Percentiles rank a stretch among this genome's conserved stretches.
Conservation (phyloP, 345 rosid species). For the thale cress (Arabidopsis thaliana) region DNA sequence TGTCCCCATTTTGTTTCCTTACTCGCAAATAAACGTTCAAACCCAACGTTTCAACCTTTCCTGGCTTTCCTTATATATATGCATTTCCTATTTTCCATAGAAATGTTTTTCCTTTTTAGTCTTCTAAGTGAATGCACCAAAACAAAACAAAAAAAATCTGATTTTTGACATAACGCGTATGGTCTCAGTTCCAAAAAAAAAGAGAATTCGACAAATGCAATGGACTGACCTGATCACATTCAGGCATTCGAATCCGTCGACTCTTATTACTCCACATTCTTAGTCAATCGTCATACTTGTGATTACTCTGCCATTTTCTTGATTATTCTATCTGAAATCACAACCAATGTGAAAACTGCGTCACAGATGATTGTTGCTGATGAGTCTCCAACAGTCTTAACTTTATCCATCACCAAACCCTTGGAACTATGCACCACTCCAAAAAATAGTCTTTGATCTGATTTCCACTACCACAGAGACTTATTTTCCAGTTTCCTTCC, state of each 20-base stretch:
- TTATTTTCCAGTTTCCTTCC: background rate
- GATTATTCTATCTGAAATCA: slow-evolving; percentile 51
- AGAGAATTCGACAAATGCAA: slow-evolving; percentile 16
- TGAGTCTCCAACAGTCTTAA: background rate
- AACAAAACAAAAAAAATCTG: background rate
- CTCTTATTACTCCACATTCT: slow-evolving; percentile 42
- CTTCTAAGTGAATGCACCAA: slow-evolving; percentile 6
- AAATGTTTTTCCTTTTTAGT: background rate
- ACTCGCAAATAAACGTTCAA: slow-evolving; percentile 39
- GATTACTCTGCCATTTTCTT: slow-evolving; percentile 56
- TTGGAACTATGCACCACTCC: background rate
- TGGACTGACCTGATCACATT: slow-evolving; percentile 34
- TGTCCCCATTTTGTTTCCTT: slow-evolving; percentile 31
- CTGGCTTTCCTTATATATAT: slow-evolving; percentile 30
- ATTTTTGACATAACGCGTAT: background rate
- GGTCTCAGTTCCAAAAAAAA: slow-evolving; percentile 24
- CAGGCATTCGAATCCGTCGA: slow-evolving; percentile 5
- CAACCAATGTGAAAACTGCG: background rate
- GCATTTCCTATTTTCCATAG: slow-evolving; percentile 31
- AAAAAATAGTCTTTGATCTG: background rate
- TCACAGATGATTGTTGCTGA: slow-evolving; percentile 1
- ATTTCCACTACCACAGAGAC: background rate
- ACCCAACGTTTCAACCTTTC: slow-evolving; percentile 24
- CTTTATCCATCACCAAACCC: background rate
- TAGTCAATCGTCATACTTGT: slow-evolving; percentile 38